A percentile compares a stretch with the other conserved stretches of the same genome.
Evolutionary conservation across 202 grass and related monocot genomes (phyloP).

Genomic region (Hordeum pubiflorum): DNA sequence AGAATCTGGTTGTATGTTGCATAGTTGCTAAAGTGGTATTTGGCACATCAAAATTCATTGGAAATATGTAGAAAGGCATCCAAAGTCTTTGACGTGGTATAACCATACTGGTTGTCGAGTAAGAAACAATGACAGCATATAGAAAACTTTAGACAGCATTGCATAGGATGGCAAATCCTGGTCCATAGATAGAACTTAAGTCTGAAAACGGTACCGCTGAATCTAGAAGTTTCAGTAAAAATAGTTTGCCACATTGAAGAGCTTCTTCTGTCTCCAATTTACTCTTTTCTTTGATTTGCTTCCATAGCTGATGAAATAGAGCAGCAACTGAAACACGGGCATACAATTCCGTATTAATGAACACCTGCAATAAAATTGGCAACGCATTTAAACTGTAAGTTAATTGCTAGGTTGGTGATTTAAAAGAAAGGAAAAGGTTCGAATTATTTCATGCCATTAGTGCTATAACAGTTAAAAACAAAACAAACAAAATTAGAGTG

Average conservation of each 20-base stretch:
- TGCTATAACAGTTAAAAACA: background rate
- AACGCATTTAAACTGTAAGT: constrained; percentile 17
- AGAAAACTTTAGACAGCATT: background rate
- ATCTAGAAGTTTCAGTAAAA: constrained; percentile 75
- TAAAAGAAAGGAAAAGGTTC: background rate
- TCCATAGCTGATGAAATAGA: constrained; percentile 63
- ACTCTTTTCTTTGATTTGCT: constrained; percentile 32
- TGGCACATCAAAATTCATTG: background rate
- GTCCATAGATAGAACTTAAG: background rate
- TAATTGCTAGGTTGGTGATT: background rate
- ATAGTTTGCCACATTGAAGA: constrained; percentile 62
- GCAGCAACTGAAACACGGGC: constrained; percentile 82
- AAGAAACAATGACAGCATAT: background rate
- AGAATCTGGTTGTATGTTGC: background rate
- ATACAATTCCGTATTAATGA: constrained; percentile 95
- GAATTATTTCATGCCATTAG: background rate
- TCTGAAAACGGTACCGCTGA: constrained; percentile 55
- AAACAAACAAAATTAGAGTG: background rate
- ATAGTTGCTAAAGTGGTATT: background rate
- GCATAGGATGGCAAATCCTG: background rate
- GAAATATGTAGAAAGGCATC: constrained; percentile 9
- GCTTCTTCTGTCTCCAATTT: constrained; percentile 39
- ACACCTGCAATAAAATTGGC: constrained; percentile 54
- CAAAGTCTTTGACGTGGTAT: background rate
- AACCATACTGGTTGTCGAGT: background rate